Evolutionary conservation across 2,329 filamentous ascomycete genomes (phyloP).

Genomic region (Trichoderma breve): DNA sequence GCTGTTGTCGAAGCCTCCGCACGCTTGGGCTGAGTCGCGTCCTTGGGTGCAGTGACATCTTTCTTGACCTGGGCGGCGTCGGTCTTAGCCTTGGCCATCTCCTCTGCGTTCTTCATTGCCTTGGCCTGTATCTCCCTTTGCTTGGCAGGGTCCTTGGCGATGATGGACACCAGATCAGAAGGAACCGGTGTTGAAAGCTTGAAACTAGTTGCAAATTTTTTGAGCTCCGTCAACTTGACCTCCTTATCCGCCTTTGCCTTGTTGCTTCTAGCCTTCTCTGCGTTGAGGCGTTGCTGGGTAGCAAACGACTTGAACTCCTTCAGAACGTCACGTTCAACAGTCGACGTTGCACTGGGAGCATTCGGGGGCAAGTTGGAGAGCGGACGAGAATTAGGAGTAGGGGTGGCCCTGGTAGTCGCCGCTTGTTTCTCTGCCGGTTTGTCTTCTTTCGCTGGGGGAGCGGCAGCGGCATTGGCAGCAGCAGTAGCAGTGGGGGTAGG

Average conservation of each 20-base stretch:
- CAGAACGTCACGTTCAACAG: constrained; percentile 61
- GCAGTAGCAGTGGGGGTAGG: constrained; percentile 26
- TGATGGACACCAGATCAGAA: constrained; percentile 85
- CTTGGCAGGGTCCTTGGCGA: constrained; percentile 94
- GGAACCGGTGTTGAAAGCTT: constrained; percentile 93
- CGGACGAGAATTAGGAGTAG: constrained; percentile 4
- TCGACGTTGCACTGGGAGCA: constrained; percentile 55
- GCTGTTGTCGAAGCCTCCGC: constrained; percentile 24
- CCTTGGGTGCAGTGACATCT: constrained; percentile 42
- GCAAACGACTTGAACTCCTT: constrained; percentile 65
- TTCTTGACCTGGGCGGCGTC: constrained; percentile 43
- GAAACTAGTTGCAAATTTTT: constrained; percentile 92
- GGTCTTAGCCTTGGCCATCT: constrained; percentile 55
- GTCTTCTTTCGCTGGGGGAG: constrained; percentile 31
- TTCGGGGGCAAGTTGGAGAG: not conserved
- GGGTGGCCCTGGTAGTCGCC: constrained; percentile 21
- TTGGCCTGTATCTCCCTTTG: constrained; percentile 91
- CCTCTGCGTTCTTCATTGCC: constrained; percentile 72
- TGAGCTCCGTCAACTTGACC: constrained; percentile 87
- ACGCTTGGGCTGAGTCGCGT: constrained; percentile 41
- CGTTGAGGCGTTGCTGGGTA: constrained; percentile 52
- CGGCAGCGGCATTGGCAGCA: constrained; percentile 29
- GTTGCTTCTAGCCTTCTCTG: constrained; percentile 54
- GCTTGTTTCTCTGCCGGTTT: constrained; percentile 33
- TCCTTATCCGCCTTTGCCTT: constrained; percentile 76